These are phyloP conservation scores for Macrocybe gigantea DNA, from an alignment of 768 basidiomycete species.

Conservation along the genomic window DNA sequence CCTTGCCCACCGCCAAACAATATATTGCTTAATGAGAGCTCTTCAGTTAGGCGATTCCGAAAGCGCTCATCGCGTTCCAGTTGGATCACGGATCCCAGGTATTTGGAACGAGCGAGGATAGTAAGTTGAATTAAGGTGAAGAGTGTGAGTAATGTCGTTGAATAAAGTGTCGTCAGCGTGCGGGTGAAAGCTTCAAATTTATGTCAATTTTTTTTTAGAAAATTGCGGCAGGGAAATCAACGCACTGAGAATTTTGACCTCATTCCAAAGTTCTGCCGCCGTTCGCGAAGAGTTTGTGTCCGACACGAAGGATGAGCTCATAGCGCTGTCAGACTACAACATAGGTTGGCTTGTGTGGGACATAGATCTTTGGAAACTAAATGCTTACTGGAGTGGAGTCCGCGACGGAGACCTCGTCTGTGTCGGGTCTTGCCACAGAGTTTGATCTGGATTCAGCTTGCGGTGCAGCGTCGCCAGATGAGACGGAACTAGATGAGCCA, in stretches of 20 bases:
- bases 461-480: too few species aligned
- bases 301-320: slow-evolving; percentile 22
- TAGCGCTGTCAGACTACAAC: slow-evolving; percentile 26
- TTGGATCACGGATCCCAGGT: slow-evolving; percentile 62
- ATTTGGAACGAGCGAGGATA: slow-evolving; percentile 76
- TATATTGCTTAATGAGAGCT: slow-evolving; percentile 33
- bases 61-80: slow-evolving; percentile 54
- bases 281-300: slow-evolving; percentile 35
- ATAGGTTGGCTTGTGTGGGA: neutral
- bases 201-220: slow-evolving; percentile 2
- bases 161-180: slow-evolving; percentile 81
- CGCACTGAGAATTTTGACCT: slow-evolving; percentile 83
- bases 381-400: slow-evolving; percentile 10
- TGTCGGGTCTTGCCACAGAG: slow-evolving; percentile 23
- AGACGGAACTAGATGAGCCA: too few species aligned
- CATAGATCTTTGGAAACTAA: neutral
- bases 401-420: slow-evolving; percentile 14
- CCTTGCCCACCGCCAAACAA: slow-evolving; percentile 19
- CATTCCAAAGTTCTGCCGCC: slow-evolving; percentile 88
- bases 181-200: slow-evolving; percentile 69
- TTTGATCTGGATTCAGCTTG: too few species aligned
- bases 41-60: slow-evolving; percentile 36
- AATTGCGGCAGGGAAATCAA: slow-evolving; percentile 5
- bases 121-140: slow-evolving; percentile 84
- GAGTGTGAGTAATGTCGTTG: slow-evolving; percentile 79